Base-by-base conservation (phyloP, 805 yeast species). In the Pichia sporocuriosa region DNA sequence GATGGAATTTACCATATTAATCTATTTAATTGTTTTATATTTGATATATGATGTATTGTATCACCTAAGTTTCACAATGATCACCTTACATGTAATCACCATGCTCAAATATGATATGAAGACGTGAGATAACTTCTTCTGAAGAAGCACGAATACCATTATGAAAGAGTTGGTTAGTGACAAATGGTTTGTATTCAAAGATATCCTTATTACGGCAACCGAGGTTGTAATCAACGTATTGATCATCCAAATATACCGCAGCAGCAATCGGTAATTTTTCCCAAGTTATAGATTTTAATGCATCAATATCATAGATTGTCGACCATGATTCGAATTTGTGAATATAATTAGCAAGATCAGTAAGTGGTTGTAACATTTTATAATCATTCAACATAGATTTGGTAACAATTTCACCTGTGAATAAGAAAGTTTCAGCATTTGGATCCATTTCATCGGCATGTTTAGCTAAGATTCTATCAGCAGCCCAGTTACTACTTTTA, bases 131-230 rank as follows among this genome's bases (percentile, higher is more conserved):
- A 3, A 75, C 67, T 21, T 50, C 58, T 5, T 59, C 63, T 2
- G 75, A 61, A 35, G 65, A 60, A 0, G 66, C 66, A 23, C 75
- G 58, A 13, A 72, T 48, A 0, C 81, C 81, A 47, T 70, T 68
- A 49, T 75, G 79, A 55, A 75, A 73, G 43, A 54, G 66, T 40
- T 72, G 75, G 48, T 68, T 70, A 26, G 76, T 68, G n/a, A 70
- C 59, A 42, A 57, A 66, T 29, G 63, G 62, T 25, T 69, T 70
- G 42, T 56, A 54, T 49, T 61, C 64, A 32, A 56, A 54, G 6
- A 46, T 16, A 2, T 39, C 28, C 13, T 15, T 16, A 35, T 51
- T 45, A 4, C 45, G 41, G 15, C 52, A 15, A 16, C 70, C 57
- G 24, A 70, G 45, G 13, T 63, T 63, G 43, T 68, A 70, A 51